phyloP scores from a whole-genome alignment of 2,329 filamentous ascomycete species.

The Fusarium siculi region DNA sequence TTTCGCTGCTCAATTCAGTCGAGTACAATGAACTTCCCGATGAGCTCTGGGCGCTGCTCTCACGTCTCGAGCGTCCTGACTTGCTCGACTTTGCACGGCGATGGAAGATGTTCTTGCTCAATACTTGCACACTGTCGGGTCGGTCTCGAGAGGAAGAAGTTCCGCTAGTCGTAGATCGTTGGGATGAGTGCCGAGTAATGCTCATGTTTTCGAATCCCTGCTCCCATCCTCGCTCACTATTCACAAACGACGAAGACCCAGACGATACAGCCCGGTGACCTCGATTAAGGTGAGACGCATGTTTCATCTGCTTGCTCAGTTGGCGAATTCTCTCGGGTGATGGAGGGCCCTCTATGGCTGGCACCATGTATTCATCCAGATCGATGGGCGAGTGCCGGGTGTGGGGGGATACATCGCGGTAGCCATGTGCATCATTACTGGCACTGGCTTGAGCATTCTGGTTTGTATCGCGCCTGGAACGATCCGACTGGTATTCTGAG shows the following conservation, averaged over 20 bases:
- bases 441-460: conserved; percentile 22
- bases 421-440: conserved; percentile 19
- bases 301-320: conserved; percentile 68
- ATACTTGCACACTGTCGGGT: conserved; percentile 68
- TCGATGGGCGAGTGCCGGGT: conserved; percentile 36
- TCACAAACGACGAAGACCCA: conserved; percentile 63
- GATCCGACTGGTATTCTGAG: conserved; percentile 41
- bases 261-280: conserved; percentile 59
- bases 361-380: conserved; percentile 62
- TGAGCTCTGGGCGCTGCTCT: conserved; percentile 60
- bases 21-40: conserved; percentile 62
- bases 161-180: conserved; percentile 64
- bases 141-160: conserved; percentile 64
- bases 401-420: conserved; percentile 25
- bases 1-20: conserved; percentile 54
- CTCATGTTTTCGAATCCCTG: conserved; percentile 58
- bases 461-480: conserved; percentile 31
- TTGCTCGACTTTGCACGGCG: conserved; percentile 60
- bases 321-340: conserved; percentile 69
- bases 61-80: conserved; percentile 54
- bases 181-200: conserved; percentile 67
- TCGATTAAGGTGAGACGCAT: conserved; percentile 56
- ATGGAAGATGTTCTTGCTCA: conserved; percentile 69
- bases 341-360: conserved; percentile 69
- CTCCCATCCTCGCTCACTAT: conserved; percentile 61